Conservation (phyloP, 805 yeast species). For the Yamadazyma sp. region DNA sequence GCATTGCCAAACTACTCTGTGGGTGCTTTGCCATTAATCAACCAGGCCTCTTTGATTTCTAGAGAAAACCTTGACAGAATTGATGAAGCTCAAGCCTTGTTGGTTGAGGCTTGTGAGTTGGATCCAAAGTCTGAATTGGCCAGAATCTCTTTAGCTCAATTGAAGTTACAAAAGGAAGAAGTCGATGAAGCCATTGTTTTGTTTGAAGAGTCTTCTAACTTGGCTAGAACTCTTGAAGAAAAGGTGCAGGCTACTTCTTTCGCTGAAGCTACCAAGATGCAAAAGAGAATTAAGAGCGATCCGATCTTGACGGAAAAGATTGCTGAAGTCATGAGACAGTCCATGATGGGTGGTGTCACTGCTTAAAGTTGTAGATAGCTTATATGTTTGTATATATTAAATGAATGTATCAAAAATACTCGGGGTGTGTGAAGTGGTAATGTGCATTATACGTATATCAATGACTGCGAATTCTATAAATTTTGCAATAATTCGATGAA, state of each 20-base stretch:
- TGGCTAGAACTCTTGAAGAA: slow-evolving; percentile 84
- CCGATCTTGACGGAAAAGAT: slow-evolving; percentile 64
- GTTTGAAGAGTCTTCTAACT: slow-evolving; percentile 78
- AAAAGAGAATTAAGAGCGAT: slow-evolving; percentile 71
- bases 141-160: slow-evolving; percentile 86
- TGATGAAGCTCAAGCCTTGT: slow-evolving; percentile 60
- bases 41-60: slow-evolving; percentile 76
- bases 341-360: slow-evolving; percentile 12
- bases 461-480: too few species aligned
- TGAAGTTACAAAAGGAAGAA: slow-evolving; percentile 79
- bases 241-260: slow-evolving; percentile 87
- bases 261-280: slow-evolving; percentile 91
- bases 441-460: too few species aligned
- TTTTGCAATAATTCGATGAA: too few species aligned
- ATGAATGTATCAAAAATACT: slow-evolving; percentile 1
- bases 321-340: slow-evolving; percentile 52
- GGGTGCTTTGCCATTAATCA: slow-evolving; percentile 86
- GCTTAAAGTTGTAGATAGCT: slow-evolving; percentile 9
- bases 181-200: slow-evolving; percentile 76
- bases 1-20: slow-evolving; percentile 66
- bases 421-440: background rate
- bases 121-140: slow-evolving; percentile 93
- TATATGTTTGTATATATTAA: slow-evolving; percentile 10
- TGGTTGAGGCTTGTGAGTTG: slow-evolving; percentile 71
- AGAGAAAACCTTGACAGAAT: slow-evolving; percentile 50